Conservation (phyloP, 306 rosid species). For the Bauhinia variegata region DNA sequence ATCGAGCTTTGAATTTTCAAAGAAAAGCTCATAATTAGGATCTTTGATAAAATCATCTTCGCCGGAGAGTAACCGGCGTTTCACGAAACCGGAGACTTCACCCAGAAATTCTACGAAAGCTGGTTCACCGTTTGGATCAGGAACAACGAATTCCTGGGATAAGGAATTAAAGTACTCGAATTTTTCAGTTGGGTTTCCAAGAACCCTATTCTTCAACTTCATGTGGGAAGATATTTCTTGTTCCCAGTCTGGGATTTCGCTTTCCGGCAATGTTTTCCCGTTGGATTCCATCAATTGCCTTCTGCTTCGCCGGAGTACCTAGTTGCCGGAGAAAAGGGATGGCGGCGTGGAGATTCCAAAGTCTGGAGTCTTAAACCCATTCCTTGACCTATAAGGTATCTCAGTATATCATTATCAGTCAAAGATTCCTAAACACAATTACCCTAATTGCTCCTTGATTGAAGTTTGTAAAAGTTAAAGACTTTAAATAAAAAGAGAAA, state of each 20-base stretch:
- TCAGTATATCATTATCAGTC: too few species aligned
- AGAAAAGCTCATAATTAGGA: slow-evolving; percentile 1
- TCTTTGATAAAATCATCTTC: not conserved
- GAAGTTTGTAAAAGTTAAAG: too few species aligned
- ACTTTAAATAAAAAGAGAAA: too few species aligned
- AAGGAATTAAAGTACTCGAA: slow-evolving; percentile 18
- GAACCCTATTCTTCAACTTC: not conserved
- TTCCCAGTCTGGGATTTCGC: slow-evolving; percentile 16
- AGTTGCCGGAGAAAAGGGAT: not conserved
- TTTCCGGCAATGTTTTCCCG: not conserved
- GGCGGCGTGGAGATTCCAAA: too few species aligned
- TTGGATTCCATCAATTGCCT: not conserved
- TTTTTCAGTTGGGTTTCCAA: slow-evolving; percentile 3
- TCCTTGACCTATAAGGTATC: too few species aligned
- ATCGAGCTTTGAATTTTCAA: slow-evolving; percentile 23
- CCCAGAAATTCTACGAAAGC: not conserved
- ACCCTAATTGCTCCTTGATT: too few species aligned
- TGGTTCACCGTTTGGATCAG: not conserved
- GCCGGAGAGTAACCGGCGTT: not conserved
- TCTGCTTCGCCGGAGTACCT: slow-evolving; percentile 21
- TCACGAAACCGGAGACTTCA: not conserved
- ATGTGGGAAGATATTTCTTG: slow-evolving; percentile 23
- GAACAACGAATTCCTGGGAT: not conserved
- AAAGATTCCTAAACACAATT: too few species aligned
- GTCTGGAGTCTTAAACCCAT: too few species aligned